These are phyloP conservation scores for Wickerhamiella siamensis DNA, from an alignment of 805 yeast genomes.

Conservation along the genomic window DNA sequence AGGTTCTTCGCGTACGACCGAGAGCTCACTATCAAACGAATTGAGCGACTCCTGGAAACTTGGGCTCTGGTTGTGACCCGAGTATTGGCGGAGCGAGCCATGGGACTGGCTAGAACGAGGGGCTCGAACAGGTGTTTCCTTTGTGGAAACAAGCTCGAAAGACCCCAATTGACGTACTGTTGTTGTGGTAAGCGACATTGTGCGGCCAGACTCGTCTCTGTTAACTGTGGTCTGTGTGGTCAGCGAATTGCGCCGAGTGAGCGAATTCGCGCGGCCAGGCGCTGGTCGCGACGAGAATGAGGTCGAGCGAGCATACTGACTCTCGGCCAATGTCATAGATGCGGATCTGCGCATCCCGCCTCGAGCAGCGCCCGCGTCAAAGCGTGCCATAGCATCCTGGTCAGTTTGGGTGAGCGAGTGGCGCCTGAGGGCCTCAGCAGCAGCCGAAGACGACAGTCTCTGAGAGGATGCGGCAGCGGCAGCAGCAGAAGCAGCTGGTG, in stretches of 20 bases:
- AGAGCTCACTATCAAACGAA: conserved; percentile 15
- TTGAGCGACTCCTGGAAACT: conserved; percentile 8
- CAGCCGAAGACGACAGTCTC: conserved; percentile 22
- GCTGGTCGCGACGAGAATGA: not conserved
- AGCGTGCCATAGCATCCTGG: conserved; percentile 15
- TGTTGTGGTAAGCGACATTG: conserved; percentile 26
- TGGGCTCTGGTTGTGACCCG: not conserved
- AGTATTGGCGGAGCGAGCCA: conserved; percentile 2
- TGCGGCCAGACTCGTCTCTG: conserved; percentile 21
- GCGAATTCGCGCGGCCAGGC: conserved; percentile 7
- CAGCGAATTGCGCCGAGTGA: conserved; percentile 17
- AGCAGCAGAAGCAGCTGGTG: conserved; percentile 38
- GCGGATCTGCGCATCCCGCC: conserved; percentile 4
- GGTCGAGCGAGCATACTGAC: conserved; percentile 2
- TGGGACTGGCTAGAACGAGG: not conserved
- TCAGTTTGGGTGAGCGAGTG: conserved; percentile 21
- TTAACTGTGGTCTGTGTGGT: conserved; percentile 20
- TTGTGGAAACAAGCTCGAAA: conserved; percentile 24
- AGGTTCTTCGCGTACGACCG: conserved; percentile 14
- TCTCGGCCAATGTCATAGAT: conserved; percentile 4
- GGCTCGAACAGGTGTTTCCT: conserved; percentile 16
- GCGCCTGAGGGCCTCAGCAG: conserved; percentile 26
- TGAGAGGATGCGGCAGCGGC: conserved; percentile 16
- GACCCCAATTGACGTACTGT: conserved; percentile 26
- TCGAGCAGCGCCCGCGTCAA: conserved; percentile 6